Evolutionary conservation across 2,329 filamentous ascomycete species (phyloP).

Genomic region (Penicillium sp.): DNA sequence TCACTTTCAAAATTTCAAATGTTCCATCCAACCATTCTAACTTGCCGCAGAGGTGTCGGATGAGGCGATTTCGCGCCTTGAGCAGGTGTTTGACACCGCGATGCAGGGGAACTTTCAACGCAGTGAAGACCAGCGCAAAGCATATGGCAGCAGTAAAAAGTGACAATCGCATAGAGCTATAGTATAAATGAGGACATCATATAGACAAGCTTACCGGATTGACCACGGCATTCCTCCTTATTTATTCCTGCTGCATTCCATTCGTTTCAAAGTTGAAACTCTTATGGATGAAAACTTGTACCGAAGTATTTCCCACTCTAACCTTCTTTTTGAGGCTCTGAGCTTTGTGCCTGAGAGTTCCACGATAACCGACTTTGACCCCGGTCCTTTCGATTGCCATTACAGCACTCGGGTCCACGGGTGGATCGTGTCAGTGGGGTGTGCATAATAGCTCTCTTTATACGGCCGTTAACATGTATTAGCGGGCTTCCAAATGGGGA

Average conservation of each 20-base stretch:
- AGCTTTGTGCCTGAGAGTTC: too few relatives aligned
- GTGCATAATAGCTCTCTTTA: neutral
- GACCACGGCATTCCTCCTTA: neutral
- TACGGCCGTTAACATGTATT: too few relatives aligned
- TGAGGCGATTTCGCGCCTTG: slow-evolving; percentile 59
- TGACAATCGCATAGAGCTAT: neutral
- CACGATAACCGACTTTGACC: neutral
- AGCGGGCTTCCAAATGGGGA: neutral
- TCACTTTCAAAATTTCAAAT: slow-evolving; percentile 27
- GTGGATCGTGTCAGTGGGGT: too few relatives aligned
- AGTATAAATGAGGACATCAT: neutral
- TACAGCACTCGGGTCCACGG: too few relatives aligned
- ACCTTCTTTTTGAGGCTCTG: too few relatives aligned
- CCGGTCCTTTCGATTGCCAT: too few relatives aligned
- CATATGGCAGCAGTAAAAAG: slow-evolving; percentile 34
- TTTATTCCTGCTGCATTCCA: neutral
- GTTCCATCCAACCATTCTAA: slow-evolving; percentile 19
- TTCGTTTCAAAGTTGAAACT: too few relatives aligned
- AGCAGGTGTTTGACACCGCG: slow-evolving; percentile 53
- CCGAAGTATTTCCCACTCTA: too few relatives aligned
- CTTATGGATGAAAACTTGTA: too few relatives aligned
- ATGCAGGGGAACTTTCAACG: slow-evolving; percentile 34
- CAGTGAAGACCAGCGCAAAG: slow-evolving; percentile 32
- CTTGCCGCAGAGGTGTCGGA: slow-evolving; percentile 59
- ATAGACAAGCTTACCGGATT: neutral